Evolutionary conservation across 306 rosid species (phyloP), one percentile per base, ranked within the genome.

Genomic region (Dalbergia cochinchinensis): DNA sequence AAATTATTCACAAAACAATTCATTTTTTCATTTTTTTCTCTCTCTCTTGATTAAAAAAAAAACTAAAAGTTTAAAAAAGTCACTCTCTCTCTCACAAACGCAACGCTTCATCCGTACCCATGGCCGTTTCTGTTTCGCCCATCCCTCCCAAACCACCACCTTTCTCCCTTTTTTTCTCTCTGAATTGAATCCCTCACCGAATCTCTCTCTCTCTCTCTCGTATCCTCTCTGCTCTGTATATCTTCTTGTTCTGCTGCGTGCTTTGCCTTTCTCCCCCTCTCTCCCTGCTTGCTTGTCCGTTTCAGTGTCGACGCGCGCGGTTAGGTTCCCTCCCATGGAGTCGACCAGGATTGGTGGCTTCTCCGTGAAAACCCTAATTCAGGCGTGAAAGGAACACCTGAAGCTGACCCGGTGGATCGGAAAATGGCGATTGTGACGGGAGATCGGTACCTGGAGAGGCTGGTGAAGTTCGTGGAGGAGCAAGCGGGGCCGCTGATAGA

Each of bases 391-490:
- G 18, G 39, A 7, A 26, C 5, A 11, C 48, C 8, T 26, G 31
- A 26, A 26, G 31, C 8, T 4, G 12, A 8, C 8, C 19, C 20
- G 16, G 20, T 47, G 6, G 53, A 4, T 12, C 54, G 33, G 11
- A 14, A 57, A 15, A 94, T 95, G 99, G 94, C 90, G 84, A 87
- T 93, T 84, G 98, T 91, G 19, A 95, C 99, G 45, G 99, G 98
- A 68, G 99, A 95, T 90, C 94, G 97, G n/a, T 95, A 95, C 88
- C 89, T 90, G 54, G 97, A 93, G 86, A 90, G 88, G 89, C 89
- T 95, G 18, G 98, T 92, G 51, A 72, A 78, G 77, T 95, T 95
- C 89, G 97, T 95, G 11, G 98, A 95, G 54, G 81, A 73, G 16
- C 90, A 91, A 18, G 92, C 88, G 0, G 97, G 95, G 18, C 87